Conservation (phyloP, 352 stramenopile species). For the Phytophthora citrophthora region DNA sequence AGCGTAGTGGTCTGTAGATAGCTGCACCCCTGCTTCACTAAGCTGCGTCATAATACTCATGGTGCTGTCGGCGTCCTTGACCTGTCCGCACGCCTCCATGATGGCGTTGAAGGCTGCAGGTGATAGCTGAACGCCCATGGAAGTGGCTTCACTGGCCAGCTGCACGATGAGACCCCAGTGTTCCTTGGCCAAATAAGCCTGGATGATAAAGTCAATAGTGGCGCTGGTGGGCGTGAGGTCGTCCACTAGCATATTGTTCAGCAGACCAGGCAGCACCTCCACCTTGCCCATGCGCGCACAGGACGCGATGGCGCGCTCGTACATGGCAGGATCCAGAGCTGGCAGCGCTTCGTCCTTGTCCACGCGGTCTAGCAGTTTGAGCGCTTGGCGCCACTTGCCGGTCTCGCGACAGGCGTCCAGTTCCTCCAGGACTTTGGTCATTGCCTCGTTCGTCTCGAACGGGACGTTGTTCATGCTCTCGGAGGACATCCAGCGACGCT, state of each 20-base stretch:
- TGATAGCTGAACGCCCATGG: constrained; percentile 60
- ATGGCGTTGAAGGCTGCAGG: constrained; percentile 74
- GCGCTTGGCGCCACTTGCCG: constrained; percentile 76
- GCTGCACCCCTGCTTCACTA: constrained; percentile 25
- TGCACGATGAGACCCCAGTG: constrained; percentile 69
- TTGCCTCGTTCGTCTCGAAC: constrained; percentile 21
- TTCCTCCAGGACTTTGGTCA: constrained; percentile 44
- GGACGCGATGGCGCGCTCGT: constrained; percentile 79
- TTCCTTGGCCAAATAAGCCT: constrained; percentile 76
- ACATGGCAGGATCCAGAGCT: constrained; percentile 70
- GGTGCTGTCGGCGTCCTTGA: constrained; percentile 52
- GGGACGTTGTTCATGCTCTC: constrained; percentile 13
- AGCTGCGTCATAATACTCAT: constrained; percentile 61
- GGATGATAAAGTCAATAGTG: constrained; percentile 84
- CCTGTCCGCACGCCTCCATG: constrained; percentile 77
- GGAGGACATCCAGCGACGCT: constrained; percentile 29
- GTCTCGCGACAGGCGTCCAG: constrained; percentile 59
- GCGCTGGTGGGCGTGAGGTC: constrained; percentile 61
- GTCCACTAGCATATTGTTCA: constrained; percentile 85
- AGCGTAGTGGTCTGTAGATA: constrained; percentile 52
- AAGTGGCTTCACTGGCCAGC: constrained; percentile 46
- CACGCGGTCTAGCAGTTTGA: constrained; percentile 75
- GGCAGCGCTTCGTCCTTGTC: constrained; percentile 63
- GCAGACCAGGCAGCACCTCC: constrained; percentile 71
- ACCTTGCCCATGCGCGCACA: constrained; percentile 85